Conservation (phyloP, 768 basidiomycete species). For the Macrocybe gigantea region DNA sequence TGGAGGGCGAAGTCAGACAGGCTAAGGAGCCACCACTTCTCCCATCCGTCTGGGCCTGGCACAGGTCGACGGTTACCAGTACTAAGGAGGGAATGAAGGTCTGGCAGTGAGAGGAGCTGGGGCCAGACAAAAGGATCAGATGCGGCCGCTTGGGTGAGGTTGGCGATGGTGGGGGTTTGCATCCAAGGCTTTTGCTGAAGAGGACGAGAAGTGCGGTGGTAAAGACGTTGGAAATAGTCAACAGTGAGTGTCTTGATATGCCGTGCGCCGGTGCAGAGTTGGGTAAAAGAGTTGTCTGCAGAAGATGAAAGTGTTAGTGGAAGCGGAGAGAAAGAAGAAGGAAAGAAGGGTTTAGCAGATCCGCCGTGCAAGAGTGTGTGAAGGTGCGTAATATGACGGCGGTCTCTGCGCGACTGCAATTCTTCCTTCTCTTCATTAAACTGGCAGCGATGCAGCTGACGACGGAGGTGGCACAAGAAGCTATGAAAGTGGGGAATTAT, state of each 20-base stretch:
- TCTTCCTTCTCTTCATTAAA: not conserved
- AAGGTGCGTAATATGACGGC: not conserved
- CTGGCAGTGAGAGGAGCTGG: not conserved
- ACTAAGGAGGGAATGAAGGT: not conserved
- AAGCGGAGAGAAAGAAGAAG: not conserved
- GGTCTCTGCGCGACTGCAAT: not conserved
- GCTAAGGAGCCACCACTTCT: constrained; percentile 7
- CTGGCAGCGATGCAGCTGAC: not conserved
- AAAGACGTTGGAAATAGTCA: not conserved
- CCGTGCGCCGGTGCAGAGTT: not conserved
- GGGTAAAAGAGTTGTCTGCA: not conserved
- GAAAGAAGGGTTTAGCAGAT: not conserved
- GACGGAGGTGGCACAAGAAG: not conserved
- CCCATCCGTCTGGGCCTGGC: constrained; percentile 5
- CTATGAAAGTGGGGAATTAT: not conserved
- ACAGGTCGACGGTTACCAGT: constrained; percentile 1
- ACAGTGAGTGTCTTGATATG: not conserved
- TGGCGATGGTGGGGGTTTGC: not conserved
- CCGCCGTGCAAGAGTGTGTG: not conserved
- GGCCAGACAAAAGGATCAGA: constrained; percentile 4
- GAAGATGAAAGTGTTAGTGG: not conserved
- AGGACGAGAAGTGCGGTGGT: not conserved
- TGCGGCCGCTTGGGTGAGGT: not conserved
- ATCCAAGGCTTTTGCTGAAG: constrained; percentile 2
- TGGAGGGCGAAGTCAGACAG: not conserved